A percentile compares a stretch with the other conserved stretches of the same genome.
phyloP scores from a whole-genome alignment of 176 grass and related monocot genomes.

The Aegilops tauschii region DNA sequence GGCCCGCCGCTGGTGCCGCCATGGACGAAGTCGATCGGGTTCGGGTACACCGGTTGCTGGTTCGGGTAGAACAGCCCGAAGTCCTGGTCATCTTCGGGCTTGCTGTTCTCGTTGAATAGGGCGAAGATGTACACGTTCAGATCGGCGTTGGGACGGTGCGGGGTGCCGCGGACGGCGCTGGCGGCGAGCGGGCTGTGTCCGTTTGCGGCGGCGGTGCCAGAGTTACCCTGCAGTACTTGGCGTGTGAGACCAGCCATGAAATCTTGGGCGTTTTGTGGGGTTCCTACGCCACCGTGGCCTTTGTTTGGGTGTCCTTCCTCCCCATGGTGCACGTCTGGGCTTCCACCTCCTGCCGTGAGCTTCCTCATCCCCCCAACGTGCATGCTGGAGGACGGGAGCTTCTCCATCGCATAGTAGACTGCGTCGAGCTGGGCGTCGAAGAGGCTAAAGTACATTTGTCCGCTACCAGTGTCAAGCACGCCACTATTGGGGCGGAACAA shows the following conservation, averaged over 20 bases:
- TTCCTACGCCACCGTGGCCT: too few species aligned
- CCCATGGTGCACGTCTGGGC: background rate
- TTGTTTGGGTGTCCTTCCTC: background rate
- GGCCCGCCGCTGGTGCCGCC: too few species aligned
- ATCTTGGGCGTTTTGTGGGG: constrained; percentile 26
- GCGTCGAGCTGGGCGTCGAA: constrained; percentile 72
- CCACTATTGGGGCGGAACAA: constrained; percentile 20
- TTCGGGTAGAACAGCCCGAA: constrained; percentile 68
- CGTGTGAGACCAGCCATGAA: constrained; percentile 46
- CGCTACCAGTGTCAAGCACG: constrained; percentile 1
- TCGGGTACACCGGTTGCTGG: constrained; percentile 49
- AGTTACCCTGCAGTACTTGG: constrained; percentile 28
- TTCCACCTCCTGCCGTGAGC: background rate
- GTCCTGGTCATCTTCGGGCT: constrained; percentile 38
- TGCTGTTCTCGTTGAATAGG: constrained; percentile 73
- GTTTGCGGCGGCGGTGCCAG: constrained; percentile 27
- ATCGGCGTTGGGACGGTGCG: constrained; percentile 22
- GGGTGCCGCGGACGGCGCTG: constrained; percentile 2
- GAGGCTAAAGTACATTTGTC: constrained; percentile 46
- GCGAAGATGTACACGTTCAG: constrained; percentile 67
- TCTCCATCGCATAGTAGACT: constrained; percentile 47
- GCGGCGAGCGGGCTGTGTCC: background rate
- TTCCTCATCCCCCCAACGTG: background rate
- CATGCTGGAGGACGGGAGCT: background rate
- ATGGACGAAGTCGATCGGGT: constrained; percentile 42